These are phyloP conservation scores for Citrus glauca DNA, from an alignment of 345 rosid species.

Conservation along the genomic window DNA sequence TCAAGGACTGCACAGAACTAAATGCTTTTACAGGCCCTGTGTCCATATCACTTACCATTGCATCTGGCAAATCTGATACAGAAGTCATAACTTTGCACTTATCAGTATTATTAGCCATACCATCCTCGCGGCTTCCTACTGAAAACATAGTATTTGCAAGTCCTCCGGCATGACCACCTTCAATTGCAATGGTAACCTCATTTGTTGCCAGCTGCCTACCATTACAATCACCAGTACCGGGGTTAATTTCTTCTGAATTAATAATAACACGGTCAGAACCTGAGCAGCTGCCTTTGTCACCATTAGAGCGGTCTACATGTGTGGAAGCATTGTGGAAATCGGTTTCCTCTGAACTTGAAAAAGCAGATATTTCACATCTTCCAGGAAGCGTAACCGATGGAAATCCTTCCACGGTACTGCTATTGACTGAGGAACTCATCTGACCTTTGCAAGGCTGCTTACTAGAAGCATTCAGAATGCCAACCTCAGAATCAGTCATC, in stretches of 20 bases:
- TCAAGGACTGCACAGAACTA: constrained; percentile 27
- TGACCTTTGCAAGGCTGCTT: constrained; percentile 18
- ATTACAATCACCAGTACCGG: constrained; percentile 16
- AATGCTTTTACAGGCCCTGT: constrained; percentile 28
- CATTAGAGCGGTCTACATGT: constrained; percentile 10
- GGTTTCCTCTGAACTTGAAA: constrained; percentile 19
- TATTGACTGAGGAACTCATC: constrained; percentile 19
- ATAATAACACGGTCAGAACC: constrained; percentile 15
- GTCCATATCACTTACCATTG: constrained; percentile 20
- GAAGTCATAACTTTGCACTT: constrained; percentile 15
- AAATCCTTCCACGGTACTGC: constrained; percentile 25
- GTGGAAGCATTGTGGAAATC: constrained; percentile 1
- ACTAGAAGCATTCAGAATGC: constrained; percentile 16
- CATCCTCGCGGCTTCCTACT: constrained; percentile 21
- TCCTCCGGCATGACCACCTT: constrained; percentile 24
- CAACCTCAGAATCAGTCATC: constrained; percentile 22
- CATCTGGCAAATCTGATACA: constrained; percentile 34
- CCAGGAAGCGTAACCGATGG: constrained; percentile 2
- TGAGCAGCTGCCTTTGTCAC: constrained; percentile 1
- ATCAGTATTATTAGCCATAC: constrained; percentile 15
- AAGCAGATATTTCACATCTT: neutral
- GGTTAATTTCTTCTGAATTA: constrained; percentile 14
- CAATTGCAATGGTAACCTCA: constrained; percentile 17
- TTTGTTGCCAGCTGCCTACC: constrained; percentile 24
- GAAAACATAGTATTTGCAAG: constrained; percentile 15